Percentiles rank a stretch among this genome's conserved stretches.
Evolutionary conservation across 2,329 filamentous ascomycete species (phyloP).

Genomic region (Lanzia echinophila): DNA sequence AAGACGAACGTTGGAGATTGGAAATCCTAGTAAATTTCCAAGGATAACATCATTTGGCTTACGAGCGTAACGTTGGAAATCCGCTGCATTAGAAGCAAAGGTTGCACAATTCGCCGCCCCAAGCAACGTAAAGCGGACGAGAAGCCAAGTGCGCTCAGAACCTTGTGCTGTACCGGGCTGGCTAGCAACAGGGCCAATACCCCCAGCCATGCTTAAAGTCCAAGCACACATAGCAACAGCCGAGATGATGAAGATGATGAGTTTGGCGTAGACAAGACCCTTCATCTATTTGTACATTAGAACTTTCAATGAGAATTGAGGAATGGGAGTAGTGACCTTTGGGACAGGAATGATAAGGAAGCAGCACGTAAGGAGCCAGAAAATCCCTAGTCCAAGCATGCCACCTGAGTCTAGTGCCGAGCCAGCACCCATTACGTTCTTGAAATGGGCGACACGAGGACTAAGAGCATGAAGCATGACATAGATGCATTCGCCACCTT

Average conservation of each 20-base stretch:
- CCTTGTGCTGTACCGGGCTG: conserved; percentile 30
- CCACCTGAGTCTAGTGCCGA: conserved; percentile 36
- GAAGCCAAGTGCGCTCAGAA: conserved; percentile 32
- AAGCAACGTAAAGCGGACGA: conserved; percentile 34
- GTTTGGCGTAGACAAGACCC: conserved; percentile 31
- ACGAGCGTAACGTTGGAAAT: conserved; percentile 38
- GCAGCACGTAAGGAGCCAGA: conserved; percentile 36
- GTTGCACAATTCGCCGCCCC: conserved; percentile 33
- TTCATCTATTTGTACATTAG: conserved; percentile 25
- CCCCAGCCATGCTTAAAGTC: conserved; percentile 32
- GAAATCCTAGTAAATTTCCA: conserved; percentile 37
- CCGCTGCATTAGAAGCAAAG: conserved; percentile 36
- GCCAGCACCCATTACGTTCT: conserved; percentile 34
- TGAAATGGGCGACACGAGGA: conserved; percentile 37
- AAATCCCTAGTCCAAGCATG: conserved; percentile 38
- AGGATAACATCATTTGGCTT: conserved; percentile 36
- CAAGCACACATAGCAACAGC: conserved; percentile 36
- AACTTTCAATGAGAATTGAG: conserved; percentile 12
- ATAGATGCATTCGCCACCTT: neutral
- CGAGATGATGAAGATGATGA: conserved; percentile 34
- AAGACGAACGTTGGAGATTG: conserved; percentile 29
- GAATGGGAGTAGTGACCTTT: conserved; percentile 18
- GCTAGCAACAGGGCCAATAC: conserved; percentile 24
- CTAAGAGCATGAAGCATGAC: conserved; percentile 31
- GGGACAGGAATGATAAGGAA: conserved; percentile 35